Conservation (phyloP, 805 yeast genomes). For the Lipomyces anomalus region DNA sequence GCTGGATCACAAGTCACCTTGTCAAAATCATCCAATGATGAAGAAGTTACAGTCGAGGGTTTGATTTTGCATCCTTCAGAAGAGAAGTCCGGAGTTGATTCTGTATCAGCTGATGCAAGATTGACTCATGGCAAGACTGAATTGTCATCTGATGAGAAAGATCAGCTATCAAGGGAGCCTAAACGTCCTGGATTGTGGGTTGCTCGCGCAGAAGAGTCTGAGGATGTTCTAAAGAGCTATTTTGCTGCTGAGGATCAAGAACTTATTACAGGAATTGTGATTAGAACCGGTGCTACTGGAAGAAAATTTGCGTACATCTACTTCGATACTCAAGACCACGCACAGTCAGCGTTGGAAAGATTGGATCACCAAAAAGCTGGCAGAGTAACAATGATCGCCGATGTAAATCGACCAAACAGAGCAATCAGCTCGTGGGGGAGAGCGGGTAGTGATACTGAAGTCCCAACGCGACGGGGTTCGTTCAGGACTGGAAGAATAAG, state of each 20-base stretch:
- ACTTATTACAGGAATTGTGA: conserved; percentile 30
- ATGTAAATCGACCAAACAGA: background rate
- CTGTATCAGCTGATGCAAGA: background rate
- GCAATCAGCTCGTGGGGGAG: conserved; percentile 2
- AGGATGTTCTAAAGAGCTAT: conserved; percentile 30
- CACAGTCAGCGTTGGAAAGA: conserved; percentile 13
- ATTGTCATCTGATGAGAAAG: background rate
- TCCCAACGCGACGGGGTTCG: background rate
- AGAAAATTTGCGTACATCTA: conserved; percentile 35
- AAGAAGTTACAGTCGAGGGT: no score
- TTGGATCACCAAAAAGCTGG: conserved; percentile 15
- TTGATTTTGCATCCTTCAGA: no score
- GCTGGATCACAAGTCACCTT: no score
- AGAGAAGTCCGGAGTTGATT: background rate
- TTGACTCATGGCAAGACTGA: background rate
- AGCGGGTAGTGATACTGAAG: conserved; percentile 3
- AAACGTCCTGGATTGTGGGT: conserved; percentile 37
- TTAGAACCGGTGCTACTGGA: conserved; percentile 29
- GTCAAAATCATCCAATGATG: no score
- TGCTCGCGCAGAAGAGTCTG: conserved; percentile 34
- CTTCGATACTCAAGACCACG: conserved; percentile 33
- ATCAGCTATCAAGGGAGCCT: background rate
- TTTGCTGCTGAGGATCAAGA: conserved; percentile 34
- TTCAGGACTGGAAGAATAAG: conserved; percentile 2
- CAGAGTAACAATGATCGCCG: conserved; percentile 14